Percentiles rank a stretch among this genome's conserved stretches.
These are phyloP conservation scores for Penicillium herquei DNA, from an alignment of 495 filamentous ascomycete species.

Conservation along the genomic window DNA sequence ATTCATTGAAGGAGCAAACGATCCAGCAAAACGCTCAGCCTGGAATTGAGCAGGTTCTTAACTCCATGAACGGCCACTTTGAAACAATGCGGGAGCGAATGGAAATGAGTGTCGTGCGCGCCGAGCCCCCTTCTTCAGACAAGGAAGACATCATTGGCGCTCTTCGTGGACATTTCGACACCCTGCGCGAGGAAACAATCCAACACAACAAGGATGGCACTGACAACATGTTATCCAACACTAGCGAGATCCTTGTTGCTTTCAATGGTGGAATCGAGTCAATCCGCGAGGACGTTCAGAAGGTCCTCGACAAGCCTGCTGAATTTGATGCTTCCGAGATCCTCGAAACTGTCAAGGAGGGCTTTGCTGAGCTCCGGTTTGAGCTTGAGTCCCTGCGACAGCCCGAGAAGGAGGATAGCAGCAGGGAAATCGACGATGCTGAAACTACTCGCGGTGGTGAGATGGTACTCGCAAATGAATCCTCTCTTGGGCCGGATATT, in stretches of 20 bases:
- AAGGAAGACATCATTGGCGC: conserved; percentile 63
- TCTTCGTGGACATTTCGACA: conserved; percentile 66
- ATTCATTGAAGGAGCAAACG: conserved; percentile 40
- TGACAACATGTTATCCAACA: conserved; percentile 58
- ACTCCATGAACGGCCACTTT: conserved; percentile 67
- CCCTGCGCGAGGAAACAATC: conserved; percentile 58
- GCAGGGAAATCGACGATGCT: conserved; percentile 29
- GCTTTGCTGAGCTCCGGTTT: conserved; percentile 65
- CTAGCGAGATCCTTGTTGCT: conserved; percentile 75
- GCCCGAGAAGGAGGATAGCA: conserved; percentile 27
- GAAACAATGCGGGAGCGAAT: conserved; percentile 65
- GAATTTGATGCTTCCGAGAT: conserved; percentile 84
- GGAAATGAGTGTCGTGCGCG: conserved; percentile 37
- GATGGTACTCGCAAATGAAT: conserved; percentile 54
- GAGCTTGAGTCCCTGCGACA: conserved; percentile 77
- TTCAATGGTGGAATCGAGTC: conserved; percentile 78
- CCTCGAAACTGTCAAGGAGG: conserved; percentile 78
- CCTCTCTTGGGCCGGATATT: conserved; percentile 63
- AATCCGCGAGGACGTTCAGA: conserved; percentile 72
- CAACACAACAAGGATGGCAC: conserved; percentile 49
- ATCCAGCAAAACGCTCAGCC: conserved; percentile 5
- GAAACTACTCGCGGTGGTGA: conserved; percentile 47
- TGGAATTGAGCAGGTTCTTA: conserved; percentile 27
- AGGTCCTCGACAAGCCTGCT: conserved; percentile 70
- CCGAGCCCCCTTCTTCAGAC: conserved; percentile 23